Evolutionary conservation across 257 asterid genomes (phyloP).

Genomic region (Solanum habrochaites): DNA sequence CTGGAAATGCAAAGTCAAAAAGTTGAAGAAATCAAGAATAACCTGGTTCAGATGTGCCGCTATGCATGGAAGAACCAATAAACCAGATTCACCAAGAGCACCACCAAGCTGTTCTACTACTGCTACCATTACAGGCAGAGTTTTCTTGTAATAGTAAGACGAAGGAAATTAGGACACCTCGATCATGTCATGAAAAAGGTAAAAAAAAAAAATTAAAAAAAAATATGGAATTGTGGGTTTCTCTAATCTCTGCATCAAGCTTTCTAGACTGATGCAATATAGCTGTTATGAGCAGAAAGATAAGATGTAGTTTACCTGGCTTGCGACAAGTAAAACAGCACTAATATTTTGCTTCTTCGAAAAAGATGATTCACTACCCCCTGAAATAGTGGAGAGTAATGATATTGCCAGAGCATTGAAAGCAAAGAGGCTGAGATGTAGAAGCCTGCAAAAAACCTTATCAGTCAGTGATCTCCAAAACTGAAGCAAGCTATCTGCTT

Average conservation of each 20-base stretch:
- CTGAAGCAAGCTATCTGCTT: background rate
- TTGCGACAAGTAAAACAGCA: constrained; percentile 76
- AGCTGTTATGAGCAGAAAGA: background rate
- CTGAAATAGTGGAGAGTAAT: constrained; percentile 35
- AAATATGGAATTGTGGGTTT: background rate
- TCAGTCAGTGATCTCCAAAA: background rate
- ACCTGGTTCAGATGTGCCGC: constrained; percentile 98
- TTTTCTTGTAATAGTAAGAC: constrained; percentile 36
- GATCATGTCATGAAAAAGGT: background rate
- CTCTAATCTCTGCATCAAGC: background rate
- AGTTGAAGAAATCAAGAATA: background rate
- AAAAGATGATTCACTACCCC: constrained; percentile 51
- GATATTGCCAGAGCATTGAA: constrained; percentile 50
- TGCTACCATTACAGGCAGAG: constrained; percentile 93
- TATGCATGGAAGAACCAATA: constrained; percentile 86
- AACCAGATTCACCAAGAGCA: constrained; percentile 82
- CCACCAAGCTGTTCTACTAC: constrained; percentile 97
- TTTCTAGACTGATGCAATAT: background rate
- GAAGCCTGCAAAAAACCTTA: constrained; percentile 42
- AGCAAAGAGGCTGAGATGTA: constrained; percentile 48
- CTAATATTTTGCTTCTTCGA: constrained; percentile 57
- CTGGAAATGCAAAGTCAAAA: background rate
- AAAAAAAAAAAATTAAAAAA: background rate
- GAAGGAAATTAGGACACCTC: background rate
- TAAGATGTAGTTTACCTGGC: constrained; percentile 53